Evolutionary conservation across 2,329 filamentous ascomycete genomes (phyloP).

Genomic region (Alternaria angustiovoidea): DNA sequence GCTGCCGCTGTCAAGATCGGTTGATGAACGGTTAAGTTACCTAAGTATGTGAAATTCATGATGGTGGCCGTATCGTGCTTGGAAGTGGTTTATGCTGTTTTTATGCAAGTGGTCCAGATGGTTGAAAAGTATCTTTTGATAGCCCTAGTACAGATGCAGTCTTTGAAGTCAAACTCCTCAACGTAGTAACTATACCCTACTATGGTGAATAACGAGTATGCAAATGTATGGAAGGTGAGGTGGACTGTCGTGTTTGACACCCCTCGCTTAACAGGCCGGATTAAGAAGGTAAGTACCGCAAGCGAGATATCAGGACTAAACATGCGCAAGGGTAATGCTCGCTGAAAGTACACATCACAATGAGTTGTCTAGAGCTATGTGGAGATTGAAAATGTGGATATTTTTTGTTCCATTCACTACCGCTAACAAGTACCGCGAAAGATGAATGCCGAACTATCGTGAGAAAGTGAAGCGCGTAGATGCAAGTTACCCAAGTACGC

Average conservation of each 20-base stretch:
- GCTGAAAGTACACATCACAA: not conserved
- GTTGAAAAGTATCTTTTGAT: not conserved
- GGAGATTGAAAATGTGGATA: not conserved
- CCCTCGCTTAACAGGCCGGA: not conserved
- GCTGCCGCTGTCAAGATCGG: constrained; percentile 1
- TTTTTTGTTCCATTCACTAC: not conserved
- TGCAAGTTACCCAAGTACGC: not conserved
- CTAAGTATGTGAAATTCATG: not conserved
- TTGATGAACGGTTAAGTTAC: not conserved
- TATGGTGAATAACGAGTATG: not conserved
- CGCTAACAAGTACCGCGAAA: not conserved
- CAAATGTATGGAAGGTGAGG: not conserved
- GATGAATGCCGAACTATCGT: not conserved
- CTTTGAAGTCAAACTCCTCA: not conserved
- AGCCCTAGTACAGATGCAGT: not conserved
- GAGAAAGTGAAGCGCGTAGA: not conserved
- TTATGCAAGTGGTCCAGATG: not conserved
- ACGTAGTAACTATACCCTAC: not conserved
- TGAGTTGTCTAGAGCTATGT: not conserved
- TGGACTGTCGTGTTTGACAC: not conserved
- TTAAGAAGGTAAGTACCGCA: not conserved
- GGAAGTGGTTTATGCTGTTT: not conserved
- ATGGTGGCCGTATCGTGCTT: not conserved
- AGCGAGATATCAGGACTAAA: constrained; percentile 3
- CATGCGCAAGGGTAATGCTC: not conserved